phyloP scores from a whole-genome alignment of 148 eudicot genomes.

The Nyssa sinensis region DNA sequence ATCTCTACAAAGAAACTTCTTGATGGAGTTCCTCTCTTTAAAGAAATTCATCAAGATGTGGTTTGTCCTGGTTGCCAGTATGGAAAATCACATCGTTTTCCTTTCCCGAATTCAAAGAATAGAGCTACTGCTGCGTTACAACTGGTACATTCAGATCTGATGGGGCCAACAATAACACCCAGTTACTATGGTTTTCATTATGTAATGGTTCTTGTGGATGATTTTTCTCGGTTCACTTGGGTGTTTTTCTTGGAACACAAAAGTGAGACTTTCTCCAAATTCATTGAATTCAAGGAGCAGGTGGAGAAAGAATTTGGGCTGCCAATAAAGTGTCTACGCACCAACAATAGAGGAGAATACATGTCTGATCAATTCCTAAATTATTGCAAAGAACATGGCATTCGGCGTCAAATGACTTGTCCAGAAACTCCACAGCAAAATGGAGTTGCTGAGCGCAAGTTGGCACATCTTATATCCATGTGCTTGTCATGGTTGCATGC shows the following conservation, averaged over 20 bases:
- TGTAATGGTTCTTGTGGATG: conserved; percentile 22
- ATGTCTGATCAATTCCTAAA: background rate
- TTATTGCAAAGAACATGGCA: conserved; percentile 4
- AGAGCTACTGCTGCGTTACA: background rate
- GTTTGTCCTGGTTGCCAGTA: too few species aligned
- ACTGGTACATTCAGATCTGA: conserved; percentile 19
- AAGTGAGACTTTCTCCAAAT: conserved; percentile 7
- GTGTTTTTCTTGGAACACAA: conserved; percentile 16
- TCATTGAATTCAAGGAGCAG: conserved; percentile 17
- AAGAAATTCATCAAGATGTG: too few species aligned
- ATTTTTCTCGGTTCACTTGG: conserved; percentile 13
- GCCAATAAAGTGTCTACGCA: conserved; percentile 2
- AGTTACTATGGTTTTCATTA: conserved; percentile 2
- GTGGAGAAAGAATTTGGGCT: too few species aligned
- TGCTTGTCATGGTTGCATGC: too few species aligned
- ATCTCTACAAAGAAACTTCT: conserved; percentile 3
- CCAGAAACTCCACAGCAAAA: too few species aligned
- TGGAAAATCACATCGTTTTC: conserved; percentile 19
- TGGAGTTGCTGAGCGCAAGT: too few species aligned
- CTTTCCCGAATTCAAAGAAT: conserved; percentile 12
- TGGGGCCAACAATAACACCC: too few species aligned
- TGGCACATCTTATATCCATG: too few species aligned
- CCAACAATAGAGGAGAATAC: conserved; percentile 18
- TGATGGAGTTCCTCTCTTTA: too few species aligned
- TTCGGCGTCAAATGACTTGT: conserved; percentile 20